Evolutionary conservation across 2,329 filamentous ascomycete genomes (phyloP).

Genomic region (Paecilomyces dactylethromorphus): DNA sequence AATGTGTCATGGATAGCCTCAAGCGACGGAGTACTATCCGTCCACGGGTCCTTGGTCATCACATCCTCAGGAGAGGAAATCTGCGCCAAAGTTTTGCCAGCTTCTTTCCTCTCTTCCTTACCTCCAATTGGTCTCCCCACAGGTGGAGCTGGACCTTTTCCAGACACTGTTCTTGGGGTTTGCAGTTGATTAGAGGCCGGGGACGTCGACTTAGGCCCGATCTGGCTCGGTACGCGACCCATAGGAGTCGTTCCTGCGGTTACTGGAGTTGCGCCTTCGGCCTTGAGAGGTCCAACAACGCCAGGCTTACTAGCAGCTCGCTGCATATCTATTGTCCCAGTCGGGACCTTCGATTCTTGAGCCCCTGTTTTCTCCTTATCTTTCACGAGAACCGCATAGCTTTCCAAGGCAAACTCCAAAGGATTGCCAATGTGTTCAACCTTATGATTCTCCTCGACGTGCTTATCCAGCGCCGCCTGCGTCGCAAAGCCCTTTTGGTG

Average conservation of each 20-base stretch:
- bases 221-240: slow-evolving; percentile 25
- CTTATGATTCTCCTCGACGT: slow-evolving; percentile 48
- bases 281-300: slow-evolving; percentile 10
- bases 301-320: slow-evolving; percentile 11
- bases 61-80: slow-evolving; percentile 7
- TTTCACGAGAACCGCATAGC: slow-evolving; percentile 45
- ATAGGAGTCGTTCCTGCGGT: slow-evolving; percentile 23
- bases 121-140: slow-evolving; percentile 15
- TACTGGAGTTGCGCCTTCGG: slow-evolving; percentile 21
- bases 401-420: slow-evolving; percentile 50
- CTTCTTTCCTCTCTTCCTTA: slow-evolving; percentile 21
- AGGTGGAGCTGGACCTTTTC: slow-evolving; percentile 15
- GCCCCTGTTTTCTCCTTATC: slow-evolving; percentile 31
- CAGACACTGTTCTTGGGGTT: slow-evolving; percentile 20
- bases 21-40: slow-evolving; percentile 28
- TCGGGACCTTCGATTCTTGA: slow-evolving; percentile 9
- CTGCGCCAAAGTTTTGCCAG: slow-evolving; percentile 14
- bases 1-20: slow-evolving; percentile 34
- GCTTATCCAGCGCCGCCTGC: slow-evolving; percentile 48
- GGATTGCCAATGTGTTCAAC: slow-evolving; percentile 47
- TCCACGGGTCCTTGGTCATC: slow-evolving; percentile 27
- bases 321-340: slow-evolving; percentile 7
- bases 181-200: slow-evolving; percentile 27
- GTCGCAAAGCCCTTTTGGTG: slow-evolving; percentile 50
- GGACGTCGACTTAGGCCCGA: slow-evolving; percentile 25